Conservation (phyloP, 2,329 filamentous ascomycete species). For the Graphiopsis chlorocephala region DNA sequence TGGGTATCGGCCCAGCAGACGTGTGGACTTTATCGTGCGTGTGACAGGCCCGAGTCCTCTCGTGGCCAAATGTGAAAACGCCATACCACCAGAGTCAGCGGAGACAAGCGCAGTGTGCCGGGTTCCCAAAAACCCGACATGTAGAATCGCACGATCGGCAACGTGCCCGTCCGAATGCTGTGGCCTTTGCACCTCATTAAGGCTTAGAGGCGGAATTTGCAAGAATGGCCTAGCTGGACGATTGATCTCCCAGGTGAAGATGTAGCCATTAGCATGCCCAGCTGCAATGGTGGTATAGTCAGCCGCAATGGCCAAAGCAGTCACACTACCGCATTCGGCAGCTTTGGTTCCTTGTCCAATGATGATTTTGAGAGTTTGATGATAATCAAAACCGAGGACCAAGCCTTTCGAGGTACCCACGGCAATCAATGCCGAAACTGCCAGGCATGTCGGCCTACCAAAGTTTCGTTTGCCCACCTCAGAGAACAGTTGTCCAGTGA, state of each 20-base stretch:
- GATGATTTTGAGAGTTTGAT: slow-evolving; percentile 90
- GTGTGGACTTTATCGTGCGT: slow-evolving; percentile 80
- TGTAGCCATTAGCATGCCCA: slow-evolving; percentile 83
- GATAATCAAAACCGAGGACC: slow-evolving; percentile 94
- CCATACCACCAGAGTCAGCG: slow-evolving; percentile 93
- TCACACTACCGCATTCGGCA: slow-evolving; percentile 84
- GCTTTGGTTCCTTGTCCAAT: slow-evolving; percentile 93
- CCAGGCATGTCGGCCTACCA: slow-evolving; percentile 84
- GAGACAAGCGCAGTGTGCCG: slow-evolving; percentile 92
- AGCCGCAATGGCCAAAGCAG: slow-evolving; percentile 83
- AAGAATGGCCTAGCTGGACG: slow-evolving; percentile 84
- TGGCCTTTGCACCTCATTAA: slow-evolving; percentile 57
- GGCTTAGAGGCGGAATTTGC: slow-evolving; percentile 73
- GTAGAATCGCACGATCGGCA: slow-evolving; percentile 71
- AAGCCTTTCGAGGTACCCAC: slow-evolving; percentile 92
- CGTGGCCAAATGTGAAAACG: slow-evolving; percentile 93
- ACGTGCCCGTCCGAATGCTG: slow-evolving; percentile 79
- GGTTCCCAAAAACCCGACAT: slow-evolving; percentile 92
- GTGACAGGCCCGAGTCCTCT: slow-evolving; percentile 84
- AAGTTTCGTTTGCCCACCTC: slow-evolving; percentile 91
- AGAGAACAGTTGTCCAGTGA: slow-evolving; percentile 86
- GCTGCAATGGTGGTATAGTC: slow-evolving; percentile 90
- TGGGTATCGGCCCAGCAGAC: slow-evolving; percentile 89
- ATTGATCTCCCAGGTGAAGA: slow-evolving; percentile 94
- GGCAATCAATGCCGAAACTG: slow-evolving; percentile 82